Evolutionary conservation across 2,329 filamentous ascomycete species (phyloP).

Genomic region (Arachnomyces sp.): DNA sequence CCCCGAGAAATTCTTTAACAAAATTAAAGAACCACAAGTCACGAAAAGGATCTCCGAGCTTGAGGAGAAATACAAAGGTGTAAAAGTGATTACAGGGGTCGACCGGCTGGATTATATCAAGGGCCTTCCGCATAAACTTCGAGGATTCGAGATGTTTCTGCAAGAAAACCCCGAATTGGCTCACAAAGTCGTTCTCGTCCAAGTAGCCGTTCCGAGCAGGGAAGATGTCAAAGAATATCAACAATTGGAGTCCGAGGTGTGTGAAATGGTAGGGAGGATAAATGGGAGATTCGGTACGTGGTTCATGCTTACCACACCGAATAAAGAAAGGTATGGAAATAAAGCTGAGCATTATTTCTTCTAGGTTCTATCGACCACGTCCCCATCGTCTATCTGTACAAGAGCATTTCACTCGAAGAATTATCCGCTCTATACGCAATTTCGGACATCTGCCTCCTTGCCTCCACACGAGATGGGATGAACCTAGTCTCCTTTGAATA

Average conservation of each 20-base stretch:
- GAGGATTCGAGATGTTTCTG: constrained; percentile 85
- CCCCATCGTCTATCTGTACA: constrained; percentile 93
- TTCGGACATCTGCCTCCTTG: constrained; percentile 80
- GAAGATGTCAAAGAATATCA: constrained; percentile 93
- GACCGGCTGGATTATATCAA: constrained; percentile 96
- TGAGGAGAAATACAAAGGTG: constrained; percentile 74
- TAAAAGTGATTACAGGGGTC: constrained; percentile 87
- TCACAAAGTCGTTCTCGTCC: constrained; percentile 84
- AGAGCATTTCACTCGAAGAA: constrained; percentile 86
- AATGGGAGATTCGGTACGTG: constrained; percentile 73
- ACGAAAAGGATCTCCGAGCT: constrained; percentile 72
- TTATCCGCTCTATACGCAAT: constrained; percentile 86
- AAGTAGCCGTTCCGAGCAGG: constrained; percentile 78
- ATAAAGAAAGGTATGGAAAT: constrained; percentile 1
- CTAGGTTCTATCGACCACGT: constrained; percentile 81
- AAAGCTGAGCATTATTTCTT: neutral
- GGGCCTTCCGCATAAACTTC: constrained; percentile 87
- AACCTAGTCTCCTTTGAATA: constrained; percentile 97
- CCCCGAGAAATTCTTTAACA: constrained; percentile 84
- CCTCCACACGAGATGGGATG: constrained; percentile 90
- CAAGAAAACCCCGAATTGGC: constrained; percentile 91
- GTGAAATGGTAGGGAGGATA: constrained; percentile 86
- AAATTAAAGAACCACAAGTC: constrained; percentile 67
- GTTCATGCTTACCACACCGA: neutral
- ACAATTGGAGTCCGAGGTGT: constrained; percentile 81